phyloP scores from a whole-genome alignment of 768 basidiomycete genomes.

The Macrolepiota dolichaula region DNA sequence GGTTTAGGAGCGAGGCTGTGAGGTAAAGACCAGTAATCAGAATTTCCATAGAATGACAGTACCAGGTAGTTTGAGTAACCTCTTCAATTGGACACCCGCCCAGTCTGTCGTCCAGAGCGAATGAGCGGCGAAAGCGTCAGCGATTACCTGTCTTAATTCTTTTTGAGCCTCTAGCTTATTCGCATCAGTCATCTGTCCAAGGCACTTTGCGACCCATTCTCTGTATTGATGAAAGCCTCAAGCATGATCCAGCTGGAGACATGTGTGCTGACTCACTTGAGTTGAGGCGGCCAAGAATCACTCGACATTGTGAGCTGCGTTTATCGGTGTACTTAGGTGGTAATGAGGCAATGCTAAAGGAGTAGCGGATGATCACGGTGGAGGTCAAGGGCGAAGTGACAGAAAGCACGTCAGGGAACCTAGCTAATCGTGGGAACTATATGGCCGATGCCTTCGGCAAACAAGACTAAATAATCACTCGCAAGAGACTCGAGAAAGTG shows the following conservation, averaged over 20 bases:
- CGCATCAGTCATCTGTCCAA: slow-evolving; percentile 85
- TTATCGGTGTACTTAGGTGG: background rate
- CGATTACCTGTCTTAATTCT: slow-evolving; percentile 96
- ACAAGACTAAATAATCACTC: background rate
- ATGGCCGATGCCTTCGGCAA: background rate
- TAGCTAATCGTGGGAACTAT: background rate
- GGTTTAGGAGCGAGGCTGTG: slow-evolving; percentile 62
- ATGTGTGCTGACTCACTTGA: slow-evolving; percentile 50
- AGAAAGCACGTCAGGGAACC: background rate
- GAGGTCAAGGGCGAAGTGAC: background rate
- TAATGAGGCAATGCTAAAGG: background rate
- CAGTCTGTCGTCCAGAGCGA: slow-evolving; percentile 94
- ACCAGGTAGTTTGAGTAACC: slow-evolving; percentile 40
- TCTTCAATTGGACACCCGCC: slow-evolving; percentile 82
- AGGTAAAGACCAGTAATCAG: slow-evolving; percentile 17
- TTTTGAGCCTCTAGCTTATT: slow-evolving; percentile 88
- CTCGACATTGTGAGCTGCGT: slow-evolving; percentile 50
- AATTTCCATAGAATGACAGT: slow-evolving; percentile 6
- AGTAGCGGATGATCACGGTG: background rate
- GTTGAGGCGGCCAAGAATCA: slow-evolving; percentile 77
- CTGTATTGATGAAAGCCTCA: slow-evolving; percentile 36
- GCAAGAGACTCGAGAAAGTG: background rate
- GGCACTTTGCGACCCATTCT: slow-evolving; percentile 92
- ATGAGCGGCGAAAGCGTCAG: slow-evolving; percentile 82
- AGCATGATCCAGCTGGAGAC: background rate